Percentiles rank a stretch among this genome's conserved stretches.
Conservation (phyloP, 2,329 filamentous ascomycete species). For the Zymoseptoria ardabiliae region DNA sequence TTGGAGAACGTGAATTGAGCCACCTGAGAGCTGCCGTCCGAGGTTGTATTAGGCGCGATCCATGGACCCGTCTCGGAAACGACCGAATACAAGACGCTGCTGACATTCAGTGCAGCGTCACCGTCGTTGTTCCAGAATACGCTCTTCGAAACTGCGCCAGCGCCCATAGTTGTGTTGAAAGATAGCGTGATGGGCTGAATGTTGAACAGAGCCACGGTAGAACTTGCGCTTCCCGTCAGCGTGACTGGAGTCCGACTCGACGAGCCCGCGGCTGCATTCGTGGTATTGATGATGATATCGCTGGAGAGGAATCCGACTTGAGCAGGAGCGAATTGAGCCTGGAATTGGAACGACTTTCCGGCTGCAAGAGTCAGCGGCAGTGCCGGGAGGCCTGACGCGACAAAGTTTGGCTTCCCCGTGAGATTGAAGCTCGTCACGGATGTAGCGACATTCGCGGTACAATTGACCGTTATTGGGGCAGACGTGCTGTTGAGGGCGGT, state of each 20-base stretch:
- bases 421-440: slow-evolving; percentile 1
- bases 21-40: slow-evolving; percentile 3
- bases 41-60: slow-evolving; percentile 3
- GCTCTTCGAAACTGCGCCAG: slow-evolving; percentile 1
- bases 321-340: slow-evolving; percentile 3
- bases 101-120: slow-evolving; percentile 2
- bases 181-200: slow-evolving; percentile 1
- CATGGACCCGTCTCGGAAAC: slow-evolving; percentile 3
- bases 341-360: slow-evolving; percentile 2
- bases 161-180: slow-evolving; percentile 2
- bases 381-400: not conserved
- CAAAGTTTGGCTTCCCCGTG: slow-evolving; percentile 6
- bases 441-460: slow-evolving; percentile 4
- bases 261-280: slow-evolving; percentile 4
- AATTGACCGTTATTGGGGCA: not conserved
- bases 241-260: slow-evolving; percentile 5
- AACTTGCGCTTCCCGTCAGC: slow-evolving; percentile 2
- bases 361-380: slow-evolving; percentile 1
- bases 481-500: slow-evolving; percentile 5
- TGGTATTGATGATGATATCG: slow-evolving; percentile 1
- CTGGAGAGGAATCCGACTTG: slow-evolving; percentile 4
- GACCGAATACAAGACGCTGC: slow-evolving; percentile 1
- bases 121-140: slow-evolving; percentile 4
- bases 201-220: not conserved
- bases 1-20: slow-evolving; percentile 3